Evolutionary conservation across 176 grass and related monocot species (phyloP), one percentile per base, ranked within the genome.

Genomic region (Chloris gayana): DNA sequence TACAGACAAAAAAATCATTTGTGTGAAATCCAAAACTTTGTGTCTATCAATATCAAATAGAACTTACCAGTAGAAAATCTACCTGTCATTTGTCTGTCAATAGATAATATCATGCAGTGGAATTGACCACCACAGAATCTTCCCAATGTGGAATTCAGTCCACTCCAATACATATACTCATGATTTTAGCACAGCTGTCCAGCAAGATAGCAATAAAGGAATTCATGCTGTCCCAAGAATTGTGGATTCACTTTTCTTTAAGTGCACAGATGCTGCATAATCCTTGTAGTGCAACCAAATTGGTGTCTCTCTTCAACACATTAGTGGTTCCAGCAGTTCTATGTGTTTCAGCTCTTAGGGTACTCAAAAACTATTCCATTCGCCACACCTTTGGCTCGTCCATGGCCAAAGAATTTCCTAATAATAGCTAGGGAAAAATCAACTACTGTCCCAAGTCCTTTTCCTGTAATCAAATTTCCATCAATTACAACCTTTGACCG

Each of bases 341-440:
- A 63, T 72, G 82, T 47, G 19, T 39, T 74, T 88, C 54, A 81
- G 81, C 45, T 72, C 85, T 87, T 85, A n/a, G 80, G 70, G 68
- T 95, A 98, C n/a, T 95, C 67, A 56, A 89, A 98, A 79, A 98
- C 96, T 59, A 98, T 88, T 71, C 96, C 96, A 80, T 87, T 91
- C 19, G 90, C 92, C 53, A 98, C 86, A 64, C 84, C 53, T 95
- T 91, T 93, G 72, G 96, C 92, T 78, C 86, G 70, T 50, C 77
- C 68, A 87, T 88, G 64, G 27, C 96, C 92, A 89, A 86, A 95
- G 64, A 95, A 78, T 79, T 95, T 98, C 68, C 61, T 82, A 46
- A 95, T 78, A 32, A 95, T 91, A 74, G 82, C 81, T 56, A 98
- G 87, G 38, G 92, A 82, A 53, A 95, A 82, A 81, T 98, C 92